Conservation (phyloP, 78 protist species). For the Mantamonas sphyraenae region DNA sequence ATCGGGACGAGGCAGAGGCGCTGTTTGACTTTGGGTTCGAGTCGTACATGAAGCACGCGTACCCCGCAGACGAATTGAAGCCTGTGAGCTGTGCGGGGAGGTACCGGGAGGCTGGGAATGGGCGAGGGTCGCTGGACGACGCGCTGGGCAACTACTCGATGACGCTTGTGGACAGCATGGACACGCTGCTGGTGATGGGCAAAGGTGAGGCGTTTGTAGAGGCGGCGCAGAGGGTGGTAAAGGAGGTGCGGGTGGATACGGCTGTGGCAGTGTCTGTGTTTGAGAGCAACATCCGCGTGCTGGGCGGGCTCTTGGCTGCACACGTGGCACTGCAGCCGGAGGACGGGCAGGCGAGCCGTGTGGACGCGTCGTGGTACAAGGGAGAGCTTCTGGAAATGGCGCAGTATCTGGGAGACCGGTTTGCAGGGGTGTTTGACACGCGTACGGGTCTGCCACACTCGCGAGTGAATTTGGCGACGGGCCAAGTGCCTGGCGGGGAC, state of each 20-base stretch:
- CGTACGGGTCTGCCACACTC: slow-evolving; percentile 87
- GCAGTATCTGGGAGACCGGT: slow-evolving; percentile 68
- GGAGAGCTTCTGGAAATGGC: slow-evolving; percentile 63
- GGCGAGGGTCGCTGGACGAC: slow-evolving; percentile 25
- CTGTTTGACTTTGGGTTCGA: slow-evolving; percentile 21
- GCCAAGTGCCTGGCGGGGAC: slow-evolving; percentile 39
- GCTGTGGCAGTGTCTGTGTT: slow-evolving; percentile 79
- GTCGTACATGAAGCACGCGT: slow-evolving; percentile 21
- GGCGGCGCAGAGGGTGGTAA: slow-evolving; percentile 32
- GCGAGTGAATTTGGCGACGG: slow-evolving; percentile 59
- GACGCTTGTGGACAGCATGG: no score
- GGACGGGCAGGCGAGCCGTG: background rate
- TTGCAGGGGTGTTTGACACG: slow-evolving; percentile 75
- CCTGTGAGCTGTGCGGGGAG: slow-evolving; percentile 22
- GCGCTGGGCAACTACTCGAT: no score
- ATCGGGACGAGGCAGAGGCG: slow-evolving; percentile 11
- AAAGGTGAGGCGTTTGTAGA: slow-evolving; percentile 25
- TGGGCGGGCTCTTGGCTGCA: slow-evolving; percentile 76
- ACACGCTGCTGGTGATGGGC: slow-evolving; percentile 51
- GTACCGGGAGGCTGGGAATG: no score
- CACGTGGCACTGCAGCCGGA: slow-evolving; percentile 15
- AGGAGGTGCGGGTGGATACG: slow-evolving; percentile 35
- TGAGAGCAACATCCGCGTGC: slow-evolving; percentile 84
- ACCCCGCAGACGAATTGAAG: slow-evolving; percentile 22
- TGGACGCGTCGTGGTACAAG: slow-evolving; percentile 1